A percentile compares a stretch with the other conserved stretches of the same genome.
phyloP scores from a whole-genome alignment of 2,329 filamentous ascomycete species.

The Thelonectria blattea region DNA sequence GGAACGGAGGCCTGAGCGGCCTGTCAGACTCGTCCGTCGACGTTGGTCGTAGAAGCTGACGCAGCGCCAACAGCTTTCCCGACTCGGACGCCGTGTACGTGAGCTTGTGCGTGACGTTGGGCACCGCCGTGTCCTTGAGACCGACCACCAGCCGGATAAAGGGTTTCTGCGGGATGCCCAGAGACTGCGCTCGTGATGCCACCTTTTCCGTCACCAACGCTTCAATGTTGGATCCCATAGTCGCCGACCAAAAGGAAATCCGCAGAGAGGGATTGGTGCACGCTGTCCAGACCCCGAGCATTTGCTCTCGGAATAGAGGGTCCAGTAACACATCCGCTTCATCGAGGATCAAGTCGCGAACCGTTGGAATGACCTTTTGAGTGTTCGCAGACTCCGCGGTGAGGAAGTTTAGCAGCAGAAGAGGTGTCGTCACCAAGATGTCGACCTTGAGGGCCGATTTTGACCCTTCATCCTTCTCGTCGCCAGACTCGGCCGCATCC shows the following conservation, averaged over 20 bases:
- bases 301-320: constrained; percentile 88
- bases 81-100: constrained; percentile 91
- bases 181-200: constrained; percentile 54
- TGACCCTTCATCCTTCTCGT: constrained; percentile 35
- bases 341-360: constrained; percentile 81
- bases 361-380: constrained; percentile 64
- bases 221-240: constrained; percentile 94
- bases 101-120: constrained; percentile 88
- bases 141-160: constrained; percentile 91
- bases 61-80: constrained; percentile 89
- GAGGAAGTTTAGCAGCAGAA: constrained; percentile 78
- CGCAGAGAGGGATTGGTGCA: constrained; percentile 74
- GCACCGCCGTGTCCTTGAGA: constrained; percentile 92
- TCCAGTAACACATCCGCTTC: constrained; percentile 96
- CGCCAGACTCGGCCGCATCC: constrained; percentile 47
- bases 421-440: constrained; percentile 50
- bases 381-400: constrained; percentile 50
- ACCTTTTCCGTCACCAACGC: constrained; percentile 75
- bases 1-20: constrained; percentile 80
- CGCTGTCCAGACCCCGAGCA: constrained; percentile 80
- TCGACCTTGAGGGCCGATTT: constrained; percentile 45
- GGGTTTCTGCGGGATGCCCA: constrained; percentile 50
- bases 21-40: constrained; percentile 61
- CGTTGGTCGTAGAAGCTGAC: constrained; percentile 84
- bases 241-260: constrained; percentile 91